These are phyloP conservation scores for Nitzschia putrida DNA, from an alignment of 108 stramenopile species.

Conservation along the genomic window DNA sequence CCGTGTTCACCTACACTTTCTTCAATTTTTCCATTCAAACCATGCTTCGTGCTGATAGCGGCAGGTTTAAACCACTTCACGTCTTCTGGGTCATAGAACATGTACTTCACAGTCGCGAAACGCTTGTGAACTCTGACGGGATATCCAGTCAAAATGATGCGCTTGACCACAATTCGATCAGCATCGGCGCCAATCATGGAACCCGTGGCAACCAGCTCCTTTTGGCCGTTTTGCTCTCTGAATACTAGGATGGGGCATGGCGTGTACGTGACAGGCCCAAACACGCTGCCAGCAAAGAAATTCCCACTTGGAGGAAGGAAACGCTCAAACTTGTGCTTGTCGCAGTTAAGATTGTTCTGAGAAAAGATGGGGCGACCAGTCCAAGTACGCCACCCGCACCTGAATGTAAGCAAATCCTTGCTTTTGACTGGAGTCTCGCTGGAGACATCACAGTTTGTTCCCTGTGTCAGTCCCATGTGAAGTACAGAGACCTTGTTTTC, in stretches of 20 bases:
- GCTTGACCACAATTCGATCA: constrained; percentile 95
- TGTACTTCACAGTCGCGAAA: constrained; percentile 95
- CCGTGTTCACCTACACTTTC: constrained; percentile 98
- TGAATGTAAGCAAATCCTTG: constrained; percentile 90
- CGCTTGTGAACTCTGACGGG: constrained; percentile 97
- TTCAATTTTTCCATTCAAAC: constrained; percentile 93
- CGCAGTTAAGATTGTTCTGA: constrained; percentile 94
- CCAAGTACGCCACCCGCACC: constrained; percentile 95
- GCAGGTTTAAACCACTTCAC: constrained; percentile 99
- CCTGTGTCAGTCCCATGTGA: constrained; percentile 91
- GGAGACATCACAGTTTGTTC: constrained; percentile 47
- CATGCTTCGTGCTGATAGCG: constrained; percentile 94
- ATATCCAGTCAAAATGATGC: constrained; percentile 95
- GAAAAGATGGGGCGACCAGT: constrained; percentile 91
- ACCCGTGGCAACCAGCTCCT: constrained; percentile 89
- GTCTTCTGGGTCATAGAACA: constrained; percentile 98
- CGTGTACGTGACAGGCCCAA: constrained; percentile 93
- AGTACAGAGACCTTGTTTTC: constrained; percentile 95
- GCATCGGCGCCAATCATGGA: constrained; percentile 93
- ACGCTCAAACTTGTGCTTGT: constrained; percentile 98
- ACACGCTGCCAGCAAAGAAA: constrained; percentile 89
- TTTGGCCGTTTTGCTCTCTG: constrained; percentile 55
- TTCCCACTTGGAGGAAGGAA: constrained; percentile 88
- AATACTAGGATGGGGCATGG: constrained; percentile 88
- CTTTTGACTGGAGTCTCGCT: constrained; percentile 75